Evolutionary conservation across 1,284 basidiomycete genomes (phyloP), one percentile per base, ranked within the genome.

Genomic region (Nidula niveotomentosa): DNA sequence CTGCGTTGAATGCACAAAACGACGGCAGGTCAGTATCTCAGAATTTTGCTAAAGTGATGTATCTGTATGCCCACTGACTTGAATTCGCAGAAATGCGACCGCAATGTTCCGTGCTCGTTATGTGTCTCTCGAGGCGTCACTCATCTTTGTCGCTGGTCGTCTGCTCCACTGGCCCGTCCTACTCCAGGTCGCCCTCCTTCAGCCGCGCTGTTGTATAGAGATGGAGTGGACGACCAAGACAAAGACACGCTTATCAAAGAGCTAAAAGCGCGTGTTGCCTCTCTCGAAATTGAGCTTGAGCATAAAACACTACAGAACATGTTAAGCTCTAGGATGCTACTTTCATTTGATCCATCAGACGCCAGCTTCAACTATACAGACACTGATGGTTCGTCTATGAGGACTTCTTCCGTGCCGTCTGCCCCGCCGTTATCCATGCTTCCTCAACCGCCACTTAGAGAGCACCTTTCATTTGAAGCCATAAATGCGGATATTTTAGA

Each of bases 1-100:
- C 61, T 83, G 82, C 58, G 77, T 82, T 8, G 80, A 82, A 61
- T 83, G 81, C 60, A 80, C 82, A 1, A 80, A 80, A 61, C 70
- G 80, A 51, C 69, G 80, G 54, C 80, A 82, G 71, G 81, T 80
- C 59, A 58, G 71, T 62, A 10, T 41, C 15, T 12, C 39, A 3
- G 39, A 15, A 41, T 41, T 41, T 3, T 41, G 10, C 39, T 41
- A 12, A 12, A 4, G 39, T 41, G 10, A 15, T 12, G 39, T 51
- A 37, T 48, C 36, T 51, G 10, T 12, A 41, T 49, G 36, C 47
- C 47, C 48, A 50, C 36, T 56, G 30, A 49, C 43, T 52, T 23
- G 23, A 23, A 23, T 51, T 53, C 30, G 46, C 57, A 83, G 81
- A 79, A 80, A 76, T 83, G 81, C 59, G 80, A 83, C 64, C 72